A percentile compares a stretch with the other conserved stretches of the same genome.
These are phyloP conservation scores for Gynandropsis gynandra DNA, from an alignment of 345 rosid genomes.

Conservation along the genomic window DNA sequence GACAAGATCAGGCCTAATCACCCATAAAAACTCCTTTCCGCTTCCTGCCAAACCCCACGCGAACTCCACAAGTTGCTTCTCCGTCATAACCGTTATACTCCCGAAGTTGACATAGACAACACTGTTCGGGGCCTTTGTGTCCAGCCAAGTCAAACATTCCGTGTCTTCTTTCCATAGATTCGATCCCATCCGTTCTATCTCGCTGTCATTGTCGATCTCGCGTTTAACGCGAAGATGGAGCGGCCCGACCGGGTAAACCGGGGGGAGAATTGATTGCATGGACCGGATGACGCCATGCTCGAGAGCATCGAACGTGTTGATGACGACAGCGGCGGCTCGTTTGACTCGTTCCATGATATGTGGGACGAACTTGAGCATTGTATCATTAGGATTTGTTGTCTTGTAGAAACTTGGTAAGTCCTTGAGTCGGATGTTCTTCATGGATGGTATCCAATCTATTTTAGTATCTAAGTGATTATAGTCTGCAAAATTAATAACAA, in stretches of 20 bases:
- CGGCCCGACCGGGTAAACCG: conserved; percentile 25
- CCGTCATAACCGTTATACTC: conserved; percentile 22
- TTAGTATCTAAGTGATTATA: conserved; percentile 26
- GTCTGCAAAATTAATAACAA: background rate
- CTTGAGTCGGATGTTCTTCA: conserved; percentile 26
- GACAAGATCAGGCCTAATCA: conserved; percentile 47
- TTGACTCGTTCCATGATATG: conserved; percentile 17
- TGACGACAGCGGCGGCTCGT: conserved; percentile 26
- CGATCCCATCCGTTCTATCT: background rate
- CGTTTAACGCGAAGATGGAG: conserved; percentile 11
- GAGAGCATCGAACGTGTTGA: conserved; percentile 34
- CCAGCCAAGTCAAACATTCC: conserved; percentile 27
- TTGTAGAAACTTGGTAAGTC: conserved; percentile 34
- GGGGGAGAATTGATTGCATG: conserved; percentile 23
- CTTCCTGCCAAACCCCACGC: conserved; percentile 62
- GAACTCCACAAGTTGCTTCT: conserved; percentile 24
- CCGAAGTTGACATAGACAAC: conserved; percentile 26
- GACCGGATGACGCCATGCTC: conserved; percentile 25
- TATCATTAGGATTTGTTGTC: conserved; percentile 26
- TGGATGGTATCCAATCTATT: conserved; percentile 37
- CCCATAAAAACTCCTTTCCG: conserved; percentile 45
- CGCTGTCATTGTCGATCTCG: background rate
- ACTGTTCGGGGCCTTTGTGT: conserved; percentile 18
- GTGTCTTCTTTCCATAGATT: conserved; percentile 31
- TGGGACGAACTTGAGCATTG: conserved; percentile 24